Evolutionary conservation across 371 early-diverging fungal species (phyloP).

Genomic region (Mucor lusitanicus): DNA sequence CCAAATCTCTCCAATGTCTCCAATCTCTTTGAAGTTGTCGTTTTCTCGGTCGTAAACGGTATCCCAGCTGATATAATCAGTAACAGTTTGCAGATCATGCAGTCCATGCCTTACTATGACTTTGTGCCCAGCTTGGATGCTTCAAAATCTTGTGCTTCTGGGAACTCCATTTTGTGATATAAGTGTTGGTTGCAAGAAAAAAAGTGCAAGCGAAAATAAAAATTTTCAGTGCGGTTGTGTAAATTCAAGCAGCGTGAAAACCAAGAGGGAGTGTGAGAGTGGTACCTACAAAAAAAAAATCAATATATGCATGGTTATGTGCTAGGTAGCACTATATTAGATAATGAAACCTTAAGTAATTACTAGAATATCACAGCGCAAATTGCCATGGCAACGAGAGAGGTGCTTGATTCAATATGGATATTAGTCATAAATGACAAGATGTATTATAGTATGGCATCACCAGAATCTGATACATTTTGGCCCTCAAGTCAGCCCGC

Average conservation of each 20-base stretch:
- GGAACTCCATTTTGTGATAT: constrained; percentile 20
- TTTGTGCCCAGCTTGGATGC: constrained; percentile 80
- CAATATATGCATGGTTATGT: not conserved
- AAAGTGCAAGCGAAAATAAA: not conserved
- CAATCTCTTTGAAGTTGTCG: constrained; percentile 75
- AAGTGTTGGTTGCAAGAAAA: not conserved
- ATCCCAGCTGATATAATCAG: constrained; percentile 70
- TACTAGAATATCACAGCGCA: not conserved
- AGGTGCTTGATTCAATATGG: not conserved
- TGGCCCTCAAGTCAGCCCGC: not conserved
- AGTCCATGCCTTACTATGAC: constrained; percentile 57
- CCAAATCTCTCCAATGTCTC: constrained; percentile 91
- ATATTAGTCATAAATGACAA: not conserved
- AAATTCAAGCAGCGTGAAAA: not conserved
- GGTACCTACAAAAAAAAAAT: not conserved
- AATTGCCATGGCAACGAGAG: not conserved
- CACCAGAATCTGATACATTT: not conserved
- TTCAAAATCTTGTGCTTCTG: constrained; percentile 57
- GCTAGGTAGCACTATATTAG: not conserved
- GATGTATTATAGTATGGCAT: too few species aligned
- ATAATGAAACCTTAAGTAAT: not conserved
- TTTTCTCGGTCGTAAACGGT: constrained; percentile 79
- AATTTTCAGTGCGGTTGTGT: not conserved
- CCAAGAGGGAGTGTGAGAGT: not conserved
- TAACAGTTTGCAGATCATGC: not conserved